Conservation (phyloP, 345 rosid genomes). For the Syzygium aqueum region DNA sequence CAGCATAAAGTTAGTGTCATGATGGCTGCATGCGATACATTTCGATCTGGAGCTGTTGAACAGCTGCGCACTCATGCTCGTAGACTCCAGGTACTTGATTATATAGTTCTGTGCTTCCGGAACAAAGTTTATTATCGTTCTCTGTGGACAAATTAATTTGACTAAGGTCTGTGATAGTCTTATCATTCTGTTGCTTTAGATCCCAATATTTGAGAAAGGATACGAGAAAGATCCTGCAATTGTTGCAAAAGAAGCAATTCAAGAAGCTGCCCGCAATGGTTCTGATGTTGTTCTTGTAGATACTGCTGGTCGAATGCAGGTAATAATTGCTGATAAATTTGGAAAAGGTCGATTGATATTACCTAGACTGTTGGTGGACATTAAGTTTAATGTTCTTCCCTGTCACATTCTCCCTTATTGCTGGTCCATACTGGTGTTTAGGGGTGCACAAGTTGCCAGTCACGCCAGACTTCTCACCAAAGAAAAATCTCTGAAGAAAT, state of each 20-base stretch:
- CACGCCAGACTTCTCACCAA: not conserved
- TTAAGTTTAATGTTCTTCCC: not conserved
- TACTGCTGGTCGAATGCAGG: constrained; percentile 99
- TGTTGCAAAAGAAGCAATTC: constrained; percentile 97
- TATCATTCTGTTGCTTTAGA: constrained; percentile 22
- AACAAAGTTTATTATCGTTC: not conserved
- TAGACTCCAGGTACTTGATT: constrained; percentile 64
- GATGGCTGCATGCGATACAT: constrained; percentile 99
- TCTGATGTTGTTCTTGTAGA: constrained; percentile 98
- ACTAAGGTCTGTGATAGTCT: not conserved
- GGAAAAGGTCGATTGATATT: not conserved
- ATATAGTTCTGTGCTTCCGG: not conserved
- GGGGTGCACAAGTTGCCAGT: not conserved
- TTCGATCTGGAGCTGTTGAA: constrained; percentile 98
- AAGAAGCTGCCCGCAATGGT: constrained; percentile 77
- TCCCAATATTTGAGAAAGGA: constrained; percentile 97
- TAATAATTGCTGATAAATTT: constrained; percentile 2
- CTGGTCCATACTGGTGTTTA: not conserved
- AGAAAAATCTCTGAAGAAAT: not conserved
- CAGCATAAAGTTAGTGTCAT: constrained; percentile 86
- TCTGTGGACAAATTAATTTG: not conserved
- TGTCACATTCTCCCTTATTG: not conserved
- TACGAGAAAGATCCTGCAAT: constrained; percentile 96
- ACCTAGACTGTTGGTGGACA: not conserved
- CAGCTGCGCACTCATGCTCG: constrained; percentile 97